A percentile compares a stretch with the other conserved stretches of the same genome.
Evolutionary conservation across 495 filamentous ascomycete genomes (phyloP).

Genomic region (Penicillium crystallinum): DNA sequence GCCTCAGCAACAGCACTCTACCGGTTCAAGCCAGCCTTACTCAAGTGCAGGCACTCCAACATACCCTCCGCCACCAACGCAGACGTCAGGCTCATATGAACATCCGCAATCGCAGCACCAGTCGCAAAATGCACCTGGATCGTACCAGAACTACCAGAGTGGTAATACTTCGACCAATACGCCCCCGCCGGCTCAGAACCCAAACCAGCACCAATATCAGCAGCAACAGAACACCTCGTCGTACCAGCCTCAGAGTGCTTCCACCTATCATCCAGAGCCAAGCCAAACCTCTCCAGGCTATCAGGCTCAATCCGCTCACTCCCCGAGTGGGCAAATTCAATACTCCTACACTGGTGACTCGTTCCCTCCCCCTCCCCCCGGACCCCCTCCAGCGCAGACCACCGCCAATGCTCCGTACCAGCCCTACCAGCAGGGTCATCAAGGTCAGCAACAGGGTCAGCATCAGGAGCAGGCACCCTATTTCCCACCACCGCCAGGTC

Average conservation of each 20-base stretch:
- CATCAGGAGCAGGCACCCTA: slow-evolving; percentile 26
- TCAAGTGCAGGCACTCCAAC: slow-evolving; percentile 1
- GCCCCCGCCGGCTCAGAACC: neutral
- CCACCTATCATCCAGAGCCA: slow-evolving; percentile 7
- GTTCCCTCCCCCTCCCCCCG: slow-evolving; percentile 42
- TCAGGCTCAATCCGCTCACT: slow-evolving; percentile 16
- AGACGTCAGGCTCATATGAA: neutral
- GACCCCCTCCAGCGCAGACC: slow-evolving; percentile 25
- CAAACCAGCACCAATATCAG: slow-evolving; percentile 1
- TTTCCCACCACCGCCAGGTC: slow-evolving; percentile 41
- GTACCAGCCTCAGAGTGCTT: slow-evolving; percentile 3
- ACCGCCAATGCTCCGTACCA: slow-evolving; percentile 27
- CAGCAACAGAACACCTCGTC: slow-evolving; percentile 8
- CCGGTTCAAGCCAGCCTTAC: neutral
- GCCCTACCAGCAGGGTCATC: slow-evolving; percentile 11
- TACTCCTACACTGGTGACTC: slow-evolving; percentile 39
- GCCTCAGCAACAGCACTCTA: slow-evolving; percentile 5
- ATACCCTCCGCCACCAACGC: neutral
- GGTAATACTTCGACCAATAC: slow-evolving; percentile 3
- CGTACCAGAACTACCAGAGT: neutral
- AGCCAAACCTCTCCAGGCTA: slow-evolving; percentile 10
- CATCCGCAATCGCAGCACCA: neutral
- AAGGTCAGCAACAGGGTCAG: slow-evolving; percentile 2
- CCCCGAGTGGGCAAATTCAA: slow-evolving; percentile 9
- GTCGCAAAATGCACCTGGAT: neutral